phyloP scores from a whole-genome alignment of 2,329 filamentous ascomycete genomes.

The Leptographium lundbergii region DNA sequence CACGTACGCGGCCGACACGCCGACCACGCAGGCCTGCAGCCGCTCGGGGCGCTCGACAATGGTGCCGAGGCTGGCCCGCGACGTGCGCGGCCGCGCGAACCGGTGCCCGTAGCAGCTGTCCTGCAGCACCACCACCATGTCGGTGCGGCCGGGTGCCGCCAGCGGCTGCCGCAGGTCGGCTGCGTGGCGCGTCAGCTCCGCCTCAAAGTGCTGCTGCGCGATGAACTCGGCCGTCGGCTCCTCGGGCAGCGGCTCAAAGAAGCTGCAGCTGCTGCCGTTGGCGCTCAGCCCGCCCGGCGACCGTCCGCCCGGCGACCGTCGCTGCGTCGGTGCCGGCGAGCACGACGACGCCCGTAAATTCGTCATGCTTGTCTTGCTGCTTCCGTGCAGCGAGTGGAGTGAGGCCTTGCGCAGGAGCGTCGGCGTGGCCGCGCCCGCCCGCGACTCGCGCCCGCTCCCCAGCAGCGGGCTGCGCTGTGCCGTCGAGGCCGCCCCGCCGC shows the following conservation, averaged over 20 bases:
- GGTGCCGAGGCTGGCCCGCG: conserved; percentile 54
- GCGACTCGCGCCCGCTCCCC: conserved; percentile 25
- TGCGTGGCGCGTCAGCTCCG: conserved; percentile 55
- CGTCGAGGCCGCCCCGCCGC: conserved; percentile 14
- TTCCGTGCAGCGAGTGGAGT: conserved; percentile 40
- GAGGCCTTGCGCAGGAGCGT: conserved; percentile 43
- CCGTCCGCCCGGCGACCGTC: conserved; percentile 11
- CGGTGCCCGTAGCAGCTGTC: conserved; percentile 93
- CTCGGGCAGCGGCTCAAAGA: conserved; percentile 10
- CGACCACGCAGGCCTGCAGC: conserved; percentile 70
- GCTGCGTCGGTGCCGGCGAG: conserved; percentile 6
- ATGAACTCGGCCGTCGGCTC: conserved; percentile 40
- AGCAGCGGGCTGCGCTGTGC: conserved; percentile 29
- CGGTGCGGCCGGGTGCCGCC: conserved; percentile 19
- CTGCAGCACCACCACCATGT: conserved; percentile 76
- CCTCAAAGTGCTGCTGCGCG: conserved; percentile 55
- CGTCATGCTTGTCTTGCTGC: conserved; percentile 25
- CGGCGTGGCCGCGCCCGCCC: conserved; percentile 35
- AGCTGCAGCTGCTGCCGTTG: conserved; percentile 5
- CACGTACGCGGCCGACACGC: conserved; percentile 78
- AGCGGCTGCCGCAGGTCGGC: not conserved
- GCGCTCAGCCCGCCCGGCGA: conserved; percentile 21
- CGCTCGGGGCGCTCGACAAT: conserved; percentile 93
- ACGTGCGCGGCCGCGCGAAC: conserved; percentile 71
- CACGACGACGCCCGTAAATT: conserved; percentile 20